Conservation (phyloP, 2,329 filamentous ascomycete species). For the Ploettnerulaceae sp. region DNA sequence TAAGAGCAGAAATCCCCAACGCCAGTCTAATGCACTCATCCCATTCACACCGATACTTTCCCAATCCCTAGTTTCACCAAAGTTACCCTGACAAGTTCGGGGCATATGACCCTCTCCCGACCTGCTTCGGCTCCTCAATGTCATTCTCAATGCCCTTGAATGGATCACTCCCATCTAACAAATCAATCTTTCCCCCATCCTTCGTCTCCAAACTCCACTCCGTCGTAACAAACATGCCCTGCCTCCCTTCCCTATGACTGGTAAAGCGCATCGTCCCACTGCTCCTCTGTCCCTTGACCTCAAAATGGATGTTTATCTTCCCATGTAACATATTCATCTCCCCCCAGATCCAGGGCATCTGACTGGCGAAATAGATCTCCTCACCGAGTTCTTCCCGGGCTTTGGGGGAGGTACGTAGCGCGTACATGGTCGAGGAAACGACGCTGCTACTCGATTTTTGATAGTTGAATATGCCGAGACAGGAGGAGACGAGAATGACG, state of each 20-base stretch:
- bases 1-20: conserved; percentile 25
- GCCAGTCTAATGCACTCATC: conserved; percentile 22
- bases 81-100: conserved; percentile 28
- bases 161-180: conserved; percentile 69
- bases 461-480: conserved; percentile 97
- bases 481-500: conserved; percentile 62
- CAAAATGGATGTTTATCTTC: conserved; percentile 79
- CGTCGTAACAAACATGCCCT: conserved; percentile 71
- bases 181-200: conserved; percentile 58
- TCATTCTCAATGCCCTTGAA: conserved; percentile 50
- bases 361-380: conserved; percentile 73
- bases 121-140: conserved; percentile 39
- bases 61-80: conserved; percentile 13
- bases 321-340: conserved; percentile 94
- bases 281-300: conserved; percentile 73
- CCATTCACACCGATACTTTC: conserved; percentile 1
- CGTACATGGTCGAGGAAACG: conserved; percentile 86
- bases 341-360: conserved; percentile 78
- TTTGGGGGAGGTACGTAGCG: conserved; percentile 71
- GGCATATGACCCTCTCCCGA: conserved; percentile 35
- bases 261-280: conserved; percentile 74
- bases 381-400: conserved; percentile 80
- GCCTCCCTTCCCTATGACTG: conserved; percentile 63
- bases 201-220: conserved; percentile 80
- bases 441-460: conserved; percentile 87